Base-by-base conservation (phyloP, 139 green algal species). In the Chlamydomonas schloesseri region DNA sequence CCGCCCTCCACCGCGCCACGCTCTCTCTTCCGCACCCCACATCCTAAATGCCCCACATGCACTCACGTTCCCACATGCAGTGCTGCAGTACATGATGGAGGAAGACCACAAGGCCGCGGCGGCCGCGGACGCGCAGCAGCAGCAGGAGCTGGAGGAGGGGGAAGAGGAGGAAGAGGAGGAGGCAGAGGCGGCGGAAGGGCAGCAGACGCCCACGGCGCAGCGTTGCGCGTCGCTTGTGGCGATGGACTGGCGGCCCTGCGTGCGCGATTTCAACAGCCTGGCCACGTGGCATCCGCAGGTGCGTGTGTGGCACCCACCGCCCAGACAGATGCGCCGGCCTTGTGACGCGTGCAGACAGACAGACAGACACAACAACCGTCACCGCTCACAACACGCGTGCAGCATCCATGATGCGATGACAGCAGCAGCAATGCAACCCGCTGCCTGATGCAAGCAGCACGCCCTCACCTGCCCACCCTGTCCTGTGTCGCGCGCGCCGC, bases 51-150 rank as follows among this genome's bases (percentile, higher is more conserved):
- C 58, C 5, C 58, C 21, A 65, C 58, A 3, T 10, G 9, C 58
- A 24, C 58, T 65, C 23, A 24, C 15, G 9, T 3, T 8, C 3
- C 11, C 42, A 29, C 42, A 50, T 8, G 42, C 71, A 78, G 73
- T 81, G 53, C 73, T 81, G n/a, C 42, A 64, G 15, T 81, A 81
- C 53, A 81, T 81, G 73, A 68, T 64, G 73, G 73, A 81, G 73
- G 73, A 81, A 53, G 65, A 64, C 73, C 50, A 21, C 55, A 69
- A 53, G 20, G 14, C 46, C 29, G 46, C 37, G 50, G 29, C 47
- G 24, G 14, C 31, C 15, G 31, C 31, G 24, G 14, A 18, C 14
- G 20, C 34, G 36, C 1, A 20, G 33, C 4, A 74, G 53, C 28
- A 55, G 11, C 3, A 11, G 42, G 24, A 10, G 37, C 71, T 36